Evolutionary conservation across 306 rosid species (phyloP).

Genomic region (Canavalia gladiata): DNA sequence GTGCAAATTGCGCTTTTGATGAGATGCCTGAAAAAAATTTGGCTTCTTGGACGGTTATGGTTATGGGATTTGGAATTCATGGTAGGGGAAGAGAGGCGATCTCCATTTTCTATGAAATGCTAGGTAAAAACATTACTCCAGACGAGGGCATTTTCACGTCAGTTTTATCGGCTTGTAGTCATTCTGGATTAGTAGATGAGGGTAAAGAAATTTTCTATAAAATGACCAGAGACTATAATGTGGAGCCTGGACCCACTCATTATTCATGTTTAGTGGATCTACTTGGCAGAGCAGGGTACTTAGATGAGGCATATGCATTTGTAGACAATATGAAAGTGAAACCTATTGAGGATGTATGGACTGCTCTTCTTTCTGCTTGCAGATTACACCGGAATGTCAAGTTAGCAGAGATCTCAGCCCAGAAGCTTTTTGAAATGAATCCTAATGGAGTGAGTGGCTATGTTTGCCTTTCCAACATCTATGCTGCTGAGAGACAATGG

Average conservation of each 20-base stretch:
- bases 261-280: slow-evolving; percentile 73
- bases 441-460: slow-evolving; percentile 66
- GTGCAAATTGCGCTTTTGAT: slow-evolving; percentile 53
- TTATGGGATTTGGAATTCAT: slow-evolving; percentile 68
- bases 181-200: slow-evolving; percentile 68
- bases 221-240: slow-evolving; percentile 56
- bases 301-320: slow-evolving; percentile 68
- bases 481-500: slow-evolving; percentile 71
- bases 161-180: slow-evolving; percentile 75
- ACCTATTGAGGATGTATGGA: slow-evolving; percentile 64
- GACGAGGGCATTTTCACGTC: slow-evolving; percentile 71
- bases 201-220: slow-evolving; percentile 62
- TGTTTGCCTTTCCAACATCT: slow-evolving; percentile 74
- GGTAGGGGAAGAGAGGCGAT: slow-evolving; percentile 72
- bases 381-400: slow-evolving; percentile 62
- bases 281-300: slow-evolving; percentile 65
- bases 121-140: slow-evolving; percentile 53
- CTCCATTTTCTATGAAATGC: slow-evolving; percentile 60
- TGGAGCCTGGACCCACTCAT: slow-evolving; percentile 60
- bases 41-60: slow-evolving; percentile 70
- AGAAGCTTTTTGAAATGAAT: slow-evolving; percentile 61
- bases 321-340: slow-evolving; percentile 56
- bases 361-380: slow-evolving; percentile 70
- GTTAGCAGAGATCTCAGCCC: slow-evolving; percentile 66
- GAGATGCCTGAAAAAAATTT: slow-evolving; percentile 65